phyloP scores from a whole-genome alignment of 106 monocot genomes.

The Dendrobium huoshanense region DNA sequence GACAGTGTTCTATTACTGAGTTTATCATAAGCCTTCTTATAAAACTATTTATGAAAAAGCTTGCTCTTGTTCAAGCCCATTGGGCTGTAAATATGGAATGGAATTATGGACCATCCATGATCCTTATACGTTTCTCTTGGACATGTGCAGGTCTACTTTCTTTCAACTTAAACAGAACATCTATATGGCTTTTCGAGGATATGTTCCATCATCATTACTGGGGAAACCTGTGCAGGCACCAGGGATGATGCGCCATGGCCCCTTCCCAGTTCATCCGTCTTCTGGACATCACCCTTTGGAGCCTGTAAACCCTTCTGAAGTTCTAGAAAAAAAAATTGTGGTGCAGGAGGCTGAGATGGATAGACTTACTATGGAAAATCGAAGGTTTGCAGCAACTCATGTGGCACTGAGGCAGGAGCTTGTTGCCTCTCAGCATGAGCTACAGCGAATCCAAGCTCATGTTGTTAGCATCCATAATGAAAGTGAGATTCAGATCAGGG shows the following conservation, averaged over 20 bases:
- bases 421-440: conserved; percentile 43
- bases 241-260: conserved; percentile 63
- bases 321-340: conserved; percentile 52
- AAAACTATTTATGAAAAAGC: background rate
- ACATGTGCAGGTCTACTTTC: background rate
- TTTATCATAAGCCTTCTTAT: background rate
- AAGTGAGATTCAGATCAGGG: conserved; percentile 51
- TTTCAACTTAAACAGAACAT: background rate
- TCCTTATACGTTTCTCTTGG: background rate
- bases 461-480: conserved; percentile 34
- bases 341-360: conserved; percentile 59
- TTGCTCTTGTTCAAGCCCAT: background rate
- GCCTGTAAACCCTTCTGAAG: conserved; percentile 26
- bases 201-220: conserved; percentile 23
- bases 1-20: background rate
- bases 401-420: conserved; percentile 59
- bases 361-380: conserved; percentile 52
- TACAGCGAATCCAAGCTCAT: conserved; percentile 49
- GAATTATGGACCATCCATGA: no score
- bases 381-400: conserved; percentile 57
- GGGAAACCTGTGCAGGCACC: conserved; percentile 42
- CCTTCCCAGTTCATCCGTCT: conserved; percentile 24
- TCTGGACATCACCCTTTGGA: conserved; percentile 33
- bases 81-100: background rate
- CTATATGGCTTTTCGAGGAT: conserved; percentile 41